Evolutionary conservation across 805 yeast genomes (phyloP).

Genomic region (Metschnikowia matae): DNA sequence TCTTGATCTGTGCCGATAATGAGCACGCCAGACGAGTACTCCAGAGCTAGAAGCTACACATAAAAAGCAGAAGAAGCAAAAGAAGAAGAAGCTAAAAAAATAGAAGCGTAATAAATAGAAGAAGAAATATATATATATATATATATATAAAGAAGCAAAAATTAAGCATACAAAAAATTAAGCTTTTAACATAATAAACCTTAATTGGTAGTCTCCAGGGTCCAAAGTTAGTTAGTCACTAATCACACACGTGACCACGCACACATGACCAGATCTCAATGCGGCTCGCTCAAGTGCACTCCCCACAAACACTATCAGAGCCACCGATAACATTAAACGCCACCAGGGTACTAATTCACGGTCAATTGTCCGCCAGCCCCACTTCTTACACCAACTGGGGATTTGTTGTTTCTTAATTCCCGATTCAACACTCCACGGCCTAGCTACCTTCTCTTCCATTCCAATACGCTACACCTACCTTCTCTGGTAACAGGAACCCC

Average conservation of each 20-base stretch:
- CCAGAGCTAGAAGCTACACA: neutral
- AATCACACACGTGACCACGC: neutral
- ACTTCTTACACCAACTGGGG: neutral
- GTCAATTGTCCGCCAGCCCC: neutral
- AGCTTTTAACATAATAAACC: too few relatives aligned
- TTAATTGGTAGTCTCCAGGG: too few relatives aligned
- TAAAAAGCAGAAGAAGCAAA: too few relatives aligned
- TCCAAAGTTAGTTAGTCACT: too few relatives aligned
- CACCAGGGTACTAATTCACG: neutral
- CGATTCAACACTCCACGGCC: neutral
- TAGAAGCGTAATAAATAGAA: too few relatives aligned
- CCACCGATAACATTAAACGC: conserved; percentile 1
- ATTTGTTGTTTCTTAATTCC: neutral
- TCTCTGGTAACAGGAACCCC: neutral
- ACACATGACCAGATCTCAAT: neutral
- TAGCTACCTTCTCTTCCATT: neutral
- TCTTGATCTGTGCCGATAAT: conserved; percentile 54
- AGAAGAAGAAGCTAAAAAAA: too few relatives aligned
- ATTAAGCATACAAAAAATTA: too few relatives aligned
- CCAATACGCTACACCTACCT: neutral
- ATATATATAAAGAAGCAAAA: too few relatives aligned
- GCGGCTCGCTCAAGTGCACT: conserved; percentile 3
- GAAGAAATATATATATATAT: too few relatives aligned
- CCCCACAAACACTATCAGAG: conserved; percentile 3
- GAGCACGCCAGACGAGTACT: conserved; percentile 7